Evolutionary conservation across 2,329 filamentous ascomycete genomes (phyloP), one percentile per base, ranked within the genome.

Genomic region (Dryadomyces sulphureus): DNA sequence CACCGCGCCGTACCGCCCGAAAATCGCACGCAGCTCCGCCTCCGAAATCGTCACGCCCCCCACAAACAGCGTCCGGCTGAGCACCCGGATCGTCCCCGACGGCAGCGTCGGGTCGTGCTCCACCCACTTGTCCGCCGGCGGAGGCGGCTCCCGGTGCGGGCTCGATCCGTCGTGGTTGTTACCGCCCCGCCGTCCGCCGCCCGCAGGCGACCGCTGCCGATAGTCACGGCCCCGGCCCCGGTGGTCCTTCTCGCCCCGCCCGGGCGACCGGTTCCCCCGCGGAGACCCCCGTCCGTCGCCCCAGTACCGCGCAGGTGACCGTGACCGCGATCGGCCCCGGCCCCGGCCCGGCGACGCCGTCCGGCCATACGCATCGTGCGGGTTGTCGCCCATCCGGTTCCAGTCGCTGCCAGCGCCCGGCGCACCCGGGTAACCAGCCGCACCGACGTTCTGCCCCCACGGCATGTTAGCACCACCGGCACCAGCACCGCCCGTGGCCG

Each of bases 11-110:
- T 81, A 94, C 40, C 79, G 79, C 57, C 69, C 72, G 62, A 98
- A 98, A 39, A 94, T 79, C 43, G 67, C 68, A 45, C 88, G 80
- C 45, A 98, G 72, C 60, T 96, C 88, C 48, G 73, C 69, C 63
- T 98, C 90, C 7, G 84, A 80, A 48, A 77, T 81, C 73, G 81
- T 93, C 52, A 95, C 92, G 59, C 92, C 92, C 53, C 92, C 92
- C 56, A 98, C 89, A 60, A 98, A 98, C 12, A 98, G 74, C 14
- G 92, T 98, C 56, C 92, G 80, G 64, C 90, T 96, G 49, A 93
- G 70, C 24, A 98, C 92, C 72, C 89, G 92, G 65, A 98, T 95
- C 56, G 77, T 75, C 49, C 84, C 83, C 50, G 75, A 69, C 3
- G 84, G 81, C 49, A 98, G 70, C 7, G 65, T 76, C 45, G 73